Conservation (phyloP, 2,329 filamentous ascomycete genomes). For the Ophiocordyceps robertsii region DNA sequence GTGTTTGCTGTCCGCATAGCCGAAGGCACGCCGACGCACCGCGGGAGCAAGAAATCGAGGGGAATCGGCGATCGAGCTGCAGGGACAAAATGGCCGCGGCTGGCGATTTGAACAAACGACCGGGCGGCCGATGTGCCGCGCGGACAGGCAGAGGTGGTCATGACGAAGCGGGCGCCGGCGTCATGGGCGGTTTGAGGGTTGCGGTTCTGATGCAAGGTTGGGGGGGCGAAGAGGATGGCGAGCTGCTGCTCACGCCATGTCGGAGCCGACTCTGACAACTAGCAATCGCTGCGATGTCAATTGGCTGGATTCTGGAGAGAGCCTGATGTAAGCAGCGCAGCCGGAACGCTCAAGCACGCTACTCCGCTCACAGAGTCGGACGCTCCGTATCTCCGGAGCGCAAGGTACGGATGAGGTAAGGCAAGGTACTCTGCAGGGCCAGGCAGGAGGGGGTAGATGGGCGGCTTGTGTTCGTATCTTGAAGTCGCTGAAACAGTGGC, state of each 20-base stretch:
- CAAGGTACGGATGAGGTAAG: background rate
- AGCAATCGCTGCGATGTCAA: slow-evolving; percentile 1
- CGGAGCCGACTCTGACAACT: background rate
- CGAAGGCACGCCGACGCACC: slow-evolving; percentile 5
- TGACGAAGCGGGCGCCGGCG: slow-evolving; percentile 6
- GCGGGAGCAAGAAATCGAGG: slow-evolving; percentile 27
- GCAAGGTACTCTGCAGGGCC: background rate
- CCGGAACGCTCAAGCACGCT: background rate
- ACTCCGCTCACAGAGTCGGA: too few relatives aligned
- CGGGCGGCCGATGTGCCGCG: slow-evolving; percentile 23
- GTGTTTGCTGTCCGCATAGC: background rate
- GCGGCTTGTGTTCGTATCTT: background rate
- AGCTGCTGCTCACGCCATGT: background rate
- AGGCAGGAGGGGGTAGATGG: background rate
- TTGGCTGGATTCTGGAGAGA: background rate
- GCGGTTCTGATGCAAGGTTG: background rate
- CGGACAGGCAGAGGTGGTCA: slow-evolving; percentile 23
- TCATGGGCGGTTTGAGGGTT: slow-evolving; percentile 2
- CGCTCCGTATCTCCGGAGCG: background rate
- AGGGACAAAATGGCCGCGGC: slow-evolving; percentile 17
- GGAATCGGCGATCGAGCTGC: slow-evolving; percentile 11
- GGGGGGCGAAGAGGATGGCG: background rate
- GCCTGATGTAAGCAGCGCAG: slow-evolving; percentile 2
- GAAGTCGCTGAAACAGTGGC: background rate
- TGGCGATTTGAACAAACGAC: slow-evolving; percentile 27